phyloP scores from a whole-genome alignment of 1,284 basidiomycete species.

The Ustilago xerochloae region DNA sequence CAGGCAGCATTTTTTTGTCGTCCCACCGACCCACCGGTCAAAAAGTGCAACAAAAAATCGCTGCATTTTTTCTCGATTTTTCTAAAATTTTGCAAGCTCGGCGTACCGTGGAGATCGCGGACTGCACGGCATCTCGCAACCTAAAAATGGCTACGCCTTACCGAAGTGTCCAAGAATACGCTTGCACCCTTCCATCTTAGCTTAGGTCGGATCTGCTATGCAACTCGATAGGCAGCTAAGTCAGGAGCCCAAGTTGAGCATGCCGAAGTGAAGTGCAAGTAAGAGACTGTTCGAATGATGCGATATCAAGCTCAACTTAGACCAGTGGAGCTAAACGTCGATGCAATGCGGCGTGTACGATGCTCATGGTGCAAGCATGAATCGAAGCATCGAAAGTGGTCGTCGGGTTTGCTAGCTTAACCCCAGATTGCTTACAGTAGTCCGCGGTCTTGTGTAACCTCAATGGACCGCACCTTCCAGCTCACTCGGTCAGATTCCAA shows the following conservation, averaged over 20 bases:
- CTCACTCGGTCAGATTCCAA: too few species aligned
- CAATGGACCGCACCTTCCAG: neutral
- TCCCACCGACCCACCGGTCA: too few species aligned
- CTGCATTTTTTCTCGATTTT: neutral
- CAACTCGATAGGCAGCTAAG: neutral
- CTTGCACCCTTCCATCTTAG: too few species aligned
- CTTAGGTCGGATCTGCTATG: neutral
- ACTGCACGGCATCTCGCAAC: neutral
- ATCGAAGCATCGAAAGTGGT: neutral
- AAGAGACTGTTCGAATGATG: neutral
- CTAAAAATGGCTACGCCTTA: neutral
- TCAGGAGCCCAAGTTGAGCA: neutral
- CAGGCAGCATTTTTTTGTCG: neutral
- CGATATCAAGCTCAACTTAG: neutral
- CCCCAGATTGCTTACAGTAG: too few species aligned
- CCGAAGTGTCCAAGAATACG: neutral
- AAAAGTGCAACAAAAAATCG: neutral
- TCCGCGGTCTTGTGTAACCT: neutral
- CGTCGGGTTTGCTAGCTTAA: neutral
- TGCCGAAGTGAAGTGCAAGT: neutral
- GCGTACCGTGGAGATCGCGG: neutral
- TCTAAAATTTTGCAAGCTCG: neutral
- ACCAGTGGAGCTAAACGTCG: neutral
- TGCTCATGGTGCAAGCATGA: slow-evolving; percentile 4
- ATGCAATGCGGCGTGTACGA: neutral